Base-by-base conservation (phyloP, 257 asterid species). In the Ligustrum vulgare region DNA sequence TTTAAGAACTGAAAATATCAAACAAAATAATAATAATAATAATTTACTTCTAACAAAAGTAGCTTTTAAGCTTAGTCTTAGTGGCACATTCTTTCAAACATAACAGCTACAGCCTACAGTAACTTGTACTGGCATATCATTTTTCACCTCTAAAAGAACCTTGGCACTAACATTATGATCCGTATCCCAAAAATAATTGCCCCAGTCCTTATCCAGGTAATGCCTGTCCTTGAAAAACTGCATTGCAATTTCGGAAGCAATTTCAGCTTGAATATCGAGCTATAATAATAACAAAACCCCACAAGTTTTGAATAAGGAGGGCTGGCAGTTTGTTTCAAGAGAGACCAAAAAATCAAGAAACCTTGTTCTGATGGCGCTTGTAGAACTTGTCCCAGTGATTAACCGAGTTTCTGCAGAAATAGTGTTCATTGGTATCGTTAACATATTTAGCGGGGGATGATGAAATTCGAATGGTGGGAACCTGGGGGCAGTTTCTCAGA, bases 131-230 rank as follows among this genome's bases (percentile, higher is more conserved):
- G 12, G 31, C 64, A 18, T 20, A 56, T 56, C 64, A 2, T 18
- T 56, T 2, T 32, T 78, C 73, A 86, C 98, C 97, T 92, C 96
- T 80, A 92, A 78, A 68, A 90, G 90, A 67, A 89, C 87, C 80
- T 86, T 90, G 56, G 88, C 85, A 73, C 75, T 74, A 25, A 80
- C 80, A 76, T 33, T 75, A 47, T 69, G 84, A 73, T 71, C 80
- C 65, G 66, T 41, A 34, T 75, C 84, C 64, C 78, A 81, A 77
- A 93, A 89, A 79, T 91, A 86, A 6, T 82, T 80, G 22, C 91
- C 93, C 97, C 97, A 91, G 69, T 93, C 97, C 81, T 89, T 93
- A 82, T 82, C 88, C 86, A 91, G 80, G 79, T 93, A 93, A 78
- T 93, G 97, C 58, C 93, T 78, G 82, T 93, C 91, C 80, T 93